phyloP scores from a whole-genome alignment of 352 stramenopile genomes.

The Poterioochromonas sp. region DNA sequence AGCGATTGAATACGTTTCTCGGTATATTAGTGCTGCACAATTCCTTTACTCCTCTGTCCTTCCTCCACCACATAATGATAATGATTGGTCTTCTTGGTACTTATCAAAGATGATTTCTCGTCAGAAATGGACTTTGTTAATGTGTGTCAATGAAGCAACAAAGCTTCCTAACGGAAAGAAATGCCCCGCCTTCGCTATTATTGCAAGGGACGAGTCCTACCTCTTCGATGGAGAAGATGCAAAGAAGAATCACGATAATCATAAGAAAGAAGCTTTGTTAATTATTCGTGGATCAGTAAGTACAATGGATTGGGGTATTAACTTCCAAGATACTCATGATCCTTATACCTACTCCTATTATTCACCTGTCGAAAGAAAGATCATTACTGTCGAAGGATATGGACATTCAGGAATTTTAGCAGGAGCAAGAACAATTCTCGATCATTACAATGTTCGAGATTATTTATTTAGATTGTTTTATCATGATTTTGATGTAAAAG shows the following conservation, averaged over 20 bases:
- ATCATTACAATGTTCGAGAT: not conserved
- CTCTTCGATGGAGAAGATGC: not conserved
- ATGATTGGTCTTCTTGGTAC: conserved; percentile 11
- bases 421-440: not conserved
- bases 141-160: conserved; percentile 1
- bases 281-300: not conserved
- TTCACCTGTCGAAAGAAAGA: not conserved
- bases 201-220: not conserved
- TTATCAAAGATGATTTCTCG: not conserved
- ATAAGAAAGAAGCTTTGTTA: not conserved
- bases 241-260: not conserved
- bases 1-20: not conserved
- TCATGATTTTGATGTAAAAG: not conserved
- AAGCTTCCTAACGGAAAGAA: not conserved
- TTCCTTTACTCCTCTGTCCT: not conserved
- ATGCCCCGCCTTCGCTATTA: conserved; percentile 19
- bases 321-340: not conserved
- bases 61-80: not conserved
- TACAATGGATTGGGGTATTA: conserved; percentile 24
- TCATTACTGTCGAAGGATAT: not conserved
- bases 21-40: conserved; percentile 1
- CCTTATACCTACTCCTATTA: not conserved
- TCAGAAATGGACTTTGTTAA: conserved; percentile 16
- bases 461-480: not conserved
- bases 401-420: not conserved